phyloP scores from a whole-genome alignment of 1,284 basidiomycete genomes.

The Puccinia coronata region DNA sequence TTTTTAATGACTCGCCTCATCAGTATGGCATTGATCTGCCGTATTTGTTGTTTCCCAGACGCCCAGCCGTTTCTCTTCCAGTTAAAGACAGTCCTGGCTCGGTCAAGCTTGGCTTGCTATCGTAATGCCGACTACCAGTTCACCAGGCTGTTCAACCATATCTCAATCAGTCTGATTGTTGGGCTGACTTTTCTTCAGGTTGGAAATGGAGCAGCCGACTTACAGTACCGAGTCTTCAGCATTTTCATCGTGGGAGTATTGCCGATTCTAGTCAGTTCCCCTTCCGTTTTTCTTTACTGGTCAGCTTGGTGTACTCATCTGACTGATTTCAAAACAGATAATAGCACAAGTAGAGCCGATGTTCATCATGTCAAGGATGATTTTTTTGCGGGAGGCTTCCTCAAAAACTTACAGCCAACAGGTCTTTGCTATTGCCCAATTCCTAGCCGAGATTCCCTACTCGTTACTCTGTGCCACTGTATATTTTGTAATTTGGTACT shows the following conservation, averaged over 20 bases:
- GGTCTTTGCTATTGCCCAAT: conserved; percentile 79
- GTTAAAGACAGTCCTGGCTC: conserved; percentile 70
- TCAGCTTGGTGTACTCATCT: conserved; percentile 39
- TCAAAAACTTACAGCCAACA: conserved; percentile 72
- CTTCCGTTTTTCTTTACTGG: conserved; percentile 18
- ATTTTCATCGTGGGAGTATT: conserved; percentile 64
- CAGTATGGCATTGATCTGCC: not conserved
- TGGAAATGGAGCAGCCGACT: conserved; percentile 67
- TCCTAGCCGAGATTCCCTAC: conserved; percentile 79
- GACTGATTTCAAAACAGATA: conserved; percentile 64
- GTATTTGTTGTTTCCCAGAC: conserved; percentile 50
- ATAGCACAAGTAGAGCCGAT: conserved; percentile 80
- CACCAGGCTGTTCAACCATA: conserved; percentile 70
- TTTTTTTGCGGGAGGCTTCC: conserved; percentile 68
- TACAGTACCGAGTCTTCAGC: conserved; percentile 82
- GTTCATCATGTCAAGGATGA: conserved; percentile 76
- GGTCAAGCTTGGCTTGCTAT: conserved; percentile 78
- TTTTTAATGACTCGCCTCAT: no score
- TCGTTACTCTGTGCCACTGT: conserved; percentile 68
- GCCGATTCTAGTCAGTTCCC: conserved; percentile 74
- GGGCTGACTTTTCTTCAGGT: conserved; percentile 82
- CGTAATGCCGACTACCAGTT: conserved; percentile 77
- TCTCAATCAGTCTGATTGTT: conserved; percentile 71
- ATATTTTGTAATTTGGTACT: conserved; percentile 67
- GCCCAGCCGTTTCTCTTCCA: conserved; percentile 77